A percentile compares a stretch with the other conserved stretches of the same genome.
Conservation (phyloP, 2,329 filamentous ascomycete species). For the Colletotrichum sp. region DNA sequence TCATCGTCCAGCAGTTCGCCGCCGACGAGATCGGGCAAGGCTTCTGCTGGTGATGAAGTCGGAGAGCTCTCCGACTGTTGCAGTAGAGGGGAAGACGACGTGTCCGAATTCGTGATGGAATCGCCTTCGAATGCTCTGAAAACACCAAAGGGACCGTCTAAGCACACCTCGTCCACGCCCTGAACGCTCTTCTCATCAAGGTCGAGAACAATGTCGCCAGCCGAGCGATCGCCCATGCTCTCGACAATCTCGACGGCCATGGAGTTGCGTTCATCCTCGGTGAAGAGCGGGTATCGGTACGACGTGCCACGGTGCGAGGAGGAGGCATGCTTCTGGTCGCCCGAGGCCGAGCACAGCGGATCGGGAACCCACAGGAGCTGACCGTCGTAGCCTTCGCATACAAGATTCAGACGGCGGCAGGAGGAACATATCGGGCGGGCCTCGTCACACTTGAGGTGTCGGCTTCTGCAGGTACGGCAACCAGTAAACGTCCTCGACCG, state of each 20-base stretch:
- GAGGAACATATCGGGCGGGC: constrained; percentile 41
- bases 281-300: constrained; percentile 48
- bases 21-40: background rate
- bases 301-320: constrained; percentile 21
- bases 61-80: background rate
- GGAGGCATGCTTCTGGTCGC: background rate
- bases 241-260: constrained; percentile 39
- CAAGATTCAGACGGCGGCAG: constrained; percentile 37
- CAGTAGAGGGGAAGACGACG: background rate
- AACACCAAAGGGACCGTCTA: constrained; percentile 23
- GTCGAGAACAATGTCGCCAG: constrained; percentile 27
- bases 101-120: background rate
- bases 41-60: background rate
- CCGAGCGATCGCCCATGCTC: constrained; percentile 30
- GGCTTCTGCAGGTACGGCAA: constrained; percentile 37
- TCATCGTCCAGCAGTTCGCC: background rate
- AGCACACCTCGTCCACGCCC: background rate
- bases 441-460: constrained; percentile 52
- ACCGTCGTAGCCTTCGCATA: constrained; percentile 45
- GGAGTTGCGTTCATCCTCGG: constrained; percentile 34
- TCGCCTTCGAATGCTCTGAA: background rate
- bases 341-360: constrained; percentile 21
- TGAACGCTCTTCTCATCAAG: constrained; percentile 21
- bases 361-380: constrained; percentile 34
- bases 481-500: constrained; percentile 34